phyloP scores from a whole-genome alignment of 345 rosid genomes.

The Pseudoturritis turrita region DNA sequence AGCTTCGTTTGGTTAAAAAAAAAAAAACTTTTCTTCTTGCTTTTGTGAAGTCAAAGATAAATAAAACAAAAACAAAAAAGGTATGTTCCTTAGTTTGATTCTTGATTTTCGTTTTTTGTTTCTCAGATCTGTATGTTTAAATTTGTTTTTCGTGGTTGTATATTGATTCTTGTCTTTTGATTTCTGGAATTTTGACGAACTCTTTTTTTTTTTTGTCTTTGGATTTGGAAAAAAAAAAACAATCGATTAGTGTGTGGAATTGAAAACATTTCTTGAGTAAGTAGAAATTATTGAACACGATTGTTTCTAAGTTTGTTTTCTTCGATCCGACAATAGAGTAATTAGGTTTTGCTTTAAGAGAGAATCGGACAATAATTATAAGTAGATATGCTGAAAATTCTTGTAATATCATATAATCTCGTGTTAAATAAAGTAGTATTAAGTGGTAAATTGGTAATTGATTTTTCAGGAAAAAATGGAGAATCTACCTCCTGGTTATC shows the following conservation, averaged over 20 bases:
- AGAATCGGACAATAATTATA: not conserved
- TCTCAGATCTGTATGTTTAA: constrained; percentile 23
- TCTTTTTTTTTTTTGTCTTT: not conserved
- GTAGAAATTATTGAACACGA: not conserved
- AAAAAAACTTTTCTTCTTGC: constrained; percentile 2
- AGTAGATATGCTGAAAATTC: not conserved
- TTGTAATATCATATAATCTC: not conserved
- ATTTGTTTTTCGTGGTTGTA: not conserved
- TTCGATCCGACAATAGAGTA: not conserved
- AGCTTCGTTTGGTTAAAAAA: constrained; percentile 22
- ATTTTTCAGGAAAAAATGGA: constrained; percentile 44
- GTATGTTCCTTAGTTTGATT: constrained; percentile 8
- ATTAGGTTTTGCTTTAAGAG: not conserved
- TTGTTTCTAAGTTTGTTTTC: not conserved
- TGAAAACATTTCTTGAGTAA: not conserved
- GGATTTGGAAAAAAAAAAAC: too few species aligned
- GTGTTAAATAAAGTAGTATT: not conserved
- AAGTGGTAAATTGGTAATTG: not conserved
- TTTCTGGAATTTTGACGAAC: not conserved
- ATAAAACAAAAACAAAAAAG: not conserved
- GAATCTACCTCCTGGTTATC: constrained; percentile 88
- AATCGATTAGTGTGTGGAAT: not conserved
- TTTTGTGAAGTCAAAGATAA: constrained; percentile 25
- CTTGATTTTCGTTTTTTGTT: not conserved
- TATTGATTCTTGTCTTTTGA: not conserved